Conservation (phyloP, 306 rosid genomes). For the Vachellia collinsii region DNA sequence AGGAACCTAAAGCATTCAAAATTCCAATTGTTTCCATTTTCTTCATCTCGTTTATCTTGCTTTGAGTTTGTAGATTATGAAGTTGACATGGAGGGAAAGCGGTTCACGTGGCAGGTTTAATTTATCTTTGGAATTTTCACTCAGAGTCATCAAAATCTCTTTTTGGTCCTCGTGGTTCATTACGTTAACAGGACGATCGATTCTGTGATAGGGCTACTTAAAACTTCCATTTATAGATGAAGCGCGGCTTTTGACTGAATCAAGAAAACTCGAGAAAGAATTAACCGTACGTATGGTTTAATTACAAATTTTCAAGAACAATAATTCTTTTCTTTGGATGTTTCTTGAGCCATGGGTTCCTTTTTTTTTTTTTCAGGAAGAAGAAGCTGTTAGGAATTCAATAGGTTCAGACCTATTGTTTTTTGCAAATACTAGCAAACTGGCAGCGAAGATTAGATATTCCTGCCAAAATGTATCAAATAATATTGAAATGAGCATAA, state of each 20-base stretch:
- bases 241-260: constrained; percentile 47
- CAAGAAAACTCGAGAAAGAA: constrained; percentile 38
- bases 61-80: constrained; percentile 46
- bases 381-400: constrained; percentile 42
- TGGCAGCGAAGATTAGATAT: constrained; percentile 37
- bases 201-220: constrained; percentile 45
- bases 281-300: constrained; percentile 52
- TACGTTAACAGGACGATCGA: not conserved
- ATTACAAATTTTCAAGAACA: not conserved
- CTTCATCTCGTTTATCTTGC: not conserved
- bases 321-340: not conserved
- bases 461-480: not conserved
- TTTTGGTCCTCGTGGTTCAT: not conserved
- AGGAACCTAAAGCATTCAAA: not conserved
- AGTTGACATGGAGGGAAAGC: constrained; percentile 59
- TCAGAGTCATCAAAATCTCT: not conserved
- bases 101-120: constrained; percentile 59
- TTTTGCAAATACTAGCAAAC: constrained; percentile 22
- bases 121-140: not conserved
- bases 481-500: constrained; percentile 30
- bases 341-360: not conserved
- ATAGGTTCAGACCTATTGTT: constrained; percentile 43
- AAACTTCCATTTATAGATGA: constrained; percentile 64
- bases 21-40: not conserved
- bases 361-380: not conserved